These are phyloP conservation scores for Chalaropsis thielavioides DNA, from an alignment of 2,329 filamentous ascomycete species.

Conservation along the genomic window DNA sequence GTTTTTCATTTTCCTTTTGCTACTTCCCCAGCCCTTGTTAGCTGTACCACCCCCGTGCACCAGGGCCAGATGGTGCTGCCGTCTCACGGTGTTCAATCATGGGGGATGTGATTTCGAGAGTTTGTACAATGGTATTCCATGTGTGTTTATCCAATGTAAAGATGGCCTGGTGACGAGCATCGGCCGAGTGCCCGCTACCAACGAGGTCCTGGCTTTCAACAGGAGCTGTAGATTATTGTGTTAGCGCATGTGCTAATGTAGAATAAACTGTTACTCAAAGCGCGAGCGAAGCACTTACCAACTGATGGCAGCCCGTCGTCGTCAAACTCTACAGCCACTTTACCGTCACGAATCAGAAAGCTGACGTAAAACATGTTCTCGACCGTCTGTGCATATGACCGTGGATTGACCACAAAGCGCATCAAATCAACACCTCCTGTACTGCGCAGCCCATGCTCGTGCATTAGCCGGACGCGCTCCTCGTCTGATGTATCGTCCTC, in stretches of 20 bases:
- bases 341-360: conserved; percentile 81
- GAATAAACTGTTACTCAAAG: neutral
- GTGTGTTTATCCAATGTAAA: conserved; percentile 73
- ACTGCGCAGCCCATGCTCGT: conserved; percentile 47
- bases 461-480: conserved; percentile 41
- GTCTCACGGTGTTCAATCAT: conserved; percentile 75
- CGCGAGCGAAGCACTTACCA: conserved; percentile 39
- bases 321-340: conserved; percentile 59
- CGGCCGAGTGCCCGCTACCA: conserved; percentile 28
- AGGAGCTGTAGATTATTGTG: conserved; percentile 22
- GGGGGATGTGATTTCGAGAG: conserved; percentile 60
- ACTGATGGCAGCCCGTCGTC: conserved; percentile 62
- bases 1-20: neutral
- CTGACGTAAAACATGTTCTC: conserved; percentile 96
- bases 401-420: conserved; percentile 78
- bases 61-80: conserved; percentile 35
- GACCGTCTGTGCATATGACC: conserved; percentile 82
- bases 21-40: conserved; percentile 23
- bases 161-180: conserved; percentile 68
- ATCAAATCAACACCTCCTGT: conserved; percentile 65
- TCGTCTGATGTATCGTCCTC: conserved; percentile 34
- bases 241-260: neutral
- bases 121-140: conserved; percentile 65
- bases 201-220: conserved; percentile 35
- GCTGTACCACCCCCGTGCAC: conserved; percentile 51